Base-by-base conservation (phyloP, 1,139 yeast species). In the Kodamaea plutei region DNA sequence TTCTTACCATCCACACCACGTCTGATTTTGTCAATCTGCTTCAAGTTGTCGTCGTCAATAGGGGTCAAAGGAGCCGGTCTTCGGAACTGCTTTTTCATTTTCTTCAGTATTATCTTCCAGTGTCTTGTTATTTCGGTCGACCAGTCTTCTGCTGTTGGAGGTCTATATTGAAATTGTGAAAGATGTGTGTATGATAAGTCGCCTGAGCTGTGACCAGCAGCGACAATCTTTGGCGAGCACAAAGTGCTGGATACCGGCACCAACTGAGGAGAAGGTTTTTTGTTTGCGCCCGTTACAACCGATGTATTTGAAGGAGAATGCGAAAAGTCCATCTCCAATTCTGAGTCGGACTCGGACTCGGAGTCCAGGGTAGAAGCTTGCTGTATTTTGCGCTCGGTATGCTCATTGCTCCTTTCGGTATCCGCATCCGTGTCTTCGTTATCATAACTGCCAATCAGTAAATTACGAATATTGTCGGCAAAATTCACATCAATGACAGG, bases 1-100 rank as follows among this genome's bases (percentile, higher is more conserved):
- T 79, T 73, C 30, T 79, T 71, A 6, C 95, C 95, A 54, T 85
- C 95, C 9, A 84, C 95, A 5, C 95, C 93, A 42, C 95, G 69
- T 30, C 75, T 67, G 30, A 85, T 80, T 33, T 83, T 73, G 54
- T 85, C 94, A 25, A 85, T 60, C 36, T 64, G 52, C 47, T 73
- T 74, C 24, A 67, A 66, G 35, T 72, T 73, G 21, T 73, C 79
- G n/a, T 64, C 67, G n/a, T 74, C 70, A 52, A 84, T 52, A 15
- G 61, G 58, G 2, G 76, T 59, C 14, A 81, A 80, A 1, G 95
- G 95, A 1, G 69, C 56, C 1, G 95, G 95, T 44, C 77, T 79
- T 35, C 84, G 71, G 54, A 81, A 85, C 16, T 80, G 65, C 30
- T 78, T 72, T 50, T 79, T 79, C 50, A 82, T 61, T 6, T 54